Base-by-base conservation (phyloP, 2,329 filamentous ascomycete species). In the Penicillium thymicola region DNA sequence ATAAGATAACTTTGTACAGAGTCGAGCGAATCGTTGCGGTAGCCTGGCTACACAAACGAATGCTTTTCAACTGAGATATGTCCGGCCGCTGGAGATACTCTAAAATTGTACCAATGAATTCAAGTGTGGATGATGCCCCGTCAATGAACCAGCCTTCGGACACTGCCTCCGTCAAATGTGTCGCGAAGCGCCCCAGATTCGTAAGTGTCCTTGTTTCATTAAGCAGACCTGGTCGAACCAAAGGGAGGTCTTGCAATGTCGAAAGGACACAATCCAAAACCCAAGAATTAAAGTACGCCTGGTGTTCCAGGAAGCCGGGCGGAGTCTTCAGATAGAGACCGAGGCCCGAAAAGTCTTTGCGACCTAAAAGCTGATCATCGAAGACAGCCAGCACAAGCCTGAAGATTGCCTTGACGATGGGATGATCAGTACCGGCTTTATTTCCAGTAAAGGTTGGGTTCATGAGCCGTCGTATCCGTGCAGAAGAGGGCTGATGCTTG, bases 91-190 rank as follows among this genome's bases (percentile, higher is more conserved):
- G 91, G 4, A 99, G 79, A 67, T 96, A 93, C 70, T 99, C 94
- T 7, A 99, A 75, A 7, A 97, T 76, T 51, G 88, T 86, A 1
- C 93, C 94, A 4, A 88, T 84, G 66, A 97, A 95, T 66, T 97
- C 92, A 32, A 97, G 82, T 64, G 94, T 83, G 4, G 85, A 82
- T 65, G 92, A 89, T 1, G 90, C 90, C 1, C 93, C 93, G 62
- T 94, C 88, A 60, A 97, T 84, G 68, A 97, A 97, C 90, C 92
- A 97, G 16, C 94, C 94, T 74, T 97, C 94, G 63, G 94, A 97
- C 13, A 96, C 88, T 6, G 91, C 90, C 71, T 99, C 94, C 0
- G 89, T 85, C 70, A 97, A 83, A 68, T 97, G 90, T 3, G 84
- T 79, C 32, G 87, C 85, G 60, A 97, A 89, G 13, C 92, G 85